phyloP scores from a whole-genome alignment of 805 yeast genomes.

The Candida incommunis region DNA sequence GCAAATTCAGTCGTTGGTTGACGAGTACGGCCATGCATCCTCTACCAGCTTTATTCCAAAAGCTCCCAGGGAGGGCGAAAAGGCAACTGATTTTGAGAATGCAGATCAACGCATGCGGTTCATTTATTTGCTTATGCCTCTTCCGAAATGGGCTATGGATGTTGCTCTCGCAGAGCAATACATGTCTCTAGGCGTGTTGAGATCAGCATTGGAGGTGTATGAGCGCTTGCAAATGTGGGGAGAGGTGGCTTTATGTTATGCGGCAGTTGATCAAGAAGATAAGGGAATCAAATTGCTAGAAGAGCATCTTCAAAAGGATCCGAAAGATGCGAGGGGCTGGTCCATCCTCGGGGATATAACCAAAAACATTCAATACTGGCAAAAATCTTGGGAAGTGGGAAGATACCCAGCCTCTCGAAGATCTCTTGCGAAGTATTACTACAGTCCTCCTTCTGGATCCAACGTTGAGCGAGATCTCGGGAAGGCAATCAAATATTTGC shows the following conservation, averaged over 20 bases:
- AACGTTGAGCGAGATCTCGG: conserved; percentile 38
- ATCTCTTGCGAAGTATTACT: conserved; percentile 61
- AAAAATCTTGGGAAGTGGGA: conserved; percentile 75
- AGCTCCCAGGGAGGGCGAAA: too few relatives aligned
- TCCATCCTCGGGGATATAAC: conserved; percentile 77
- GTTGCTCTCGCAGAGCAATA: conserved; percentile 70
- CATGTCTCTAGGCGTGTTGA: conserved; percentile 70
- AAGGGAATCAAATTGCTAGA: conserved; percentile 50
- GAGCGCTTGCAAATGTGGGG: conserved; percentile 60
- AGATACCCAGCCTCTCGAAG: conserved; percentile 75
- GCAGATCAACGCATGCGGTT: conserved; percentile 47
- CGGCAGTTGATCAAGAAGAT: conserved; percentile 61
- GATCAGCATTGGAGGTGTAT: conserved; percentile 81
- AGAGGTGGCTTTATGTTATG: conserved; percentile 84
- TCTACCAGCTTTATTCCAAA: conserved; percentile 29
- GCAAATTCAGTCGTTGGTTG: conserved; percentile 85
- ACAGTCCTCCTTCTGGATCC: conserved; percentile 44
- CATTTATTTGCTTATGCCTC: conserved; percentile 58
- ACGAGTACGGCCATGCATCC: conserved; percentile 55
- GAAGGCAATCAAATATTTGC: conserved; percentile 49
- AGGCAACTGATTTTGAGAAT: conserved; percentile 20
- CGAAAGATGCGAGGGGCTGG: conserved; percentile 71
- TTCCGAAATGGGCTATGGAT: conserved; percentile 82
- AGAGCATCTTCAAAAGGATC: conserved; percentile 38
- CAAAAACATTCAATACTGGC: conserved; percentile 66